phyloP scores from a whole-genome alignment of 169 alveolate species.

The Eimeria praecox region DNA sequence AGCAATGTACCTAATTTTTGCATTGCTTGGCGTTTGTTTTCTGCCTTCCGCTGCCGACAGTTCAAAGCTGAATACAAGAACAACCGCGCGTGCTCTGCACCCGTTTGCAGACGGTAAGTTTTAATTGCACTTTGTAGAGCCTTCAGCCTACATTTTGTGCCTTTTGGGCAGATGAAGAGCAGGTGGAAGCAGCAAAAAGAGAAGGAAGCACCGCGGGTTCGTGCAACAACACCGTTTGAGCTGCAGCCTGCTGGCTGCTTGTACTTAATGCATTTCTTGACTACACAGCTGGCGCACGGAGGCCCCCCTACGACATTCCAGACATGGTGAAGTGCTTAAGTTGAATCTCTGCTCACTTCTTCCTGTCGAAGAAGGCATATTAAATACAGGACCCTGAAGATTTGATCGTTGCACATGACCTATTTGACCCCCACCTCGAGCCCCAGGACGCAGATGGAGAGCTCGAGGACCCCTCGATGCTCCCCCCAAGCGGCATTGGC shows the following conservation, averaged over 20 bases:
- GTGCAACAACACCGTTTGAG: not conserved
- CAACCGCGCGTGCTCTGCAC: not conserved
- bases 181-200: conserved; percentile 22
- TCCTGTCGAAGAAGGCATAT: not conserved
- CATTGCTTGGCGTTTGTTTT: not conserved
- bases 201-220: conserved; percentile 47
- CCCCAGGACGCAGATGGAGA: conserved; percentile 47
- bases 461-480: conserved; percentile 59
- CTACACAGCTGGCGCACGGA: conserved; percentile 30
- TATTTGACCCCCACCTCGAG: conserved; percentile 47
- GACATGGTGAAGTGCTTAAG: conserved; percentile 13
- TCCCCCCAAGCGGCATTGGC: conserved; percentile 36
- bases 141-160: not conserved
- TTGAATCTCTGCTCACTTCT: not conserved
- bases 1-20: not conserved
- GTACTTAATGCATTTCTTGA: not conserved
- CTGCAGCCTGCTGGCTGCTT: not conserved
- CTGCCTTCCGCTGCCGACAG: not conserved
- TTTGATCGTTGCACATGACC: not conserved
- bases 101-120: conserved; percentile 46
- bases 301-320: conserved; percentile 36
- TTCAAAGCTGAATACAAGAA: not conserved
- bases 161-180: not conserved
- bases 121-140: too few relatives aligned
- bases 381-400: conserved; percentile 52